Base-by-base conservation (phyloP, 2,329 filamentous ascomycete species). In the Colletotrichum spaethianum region DNA sequence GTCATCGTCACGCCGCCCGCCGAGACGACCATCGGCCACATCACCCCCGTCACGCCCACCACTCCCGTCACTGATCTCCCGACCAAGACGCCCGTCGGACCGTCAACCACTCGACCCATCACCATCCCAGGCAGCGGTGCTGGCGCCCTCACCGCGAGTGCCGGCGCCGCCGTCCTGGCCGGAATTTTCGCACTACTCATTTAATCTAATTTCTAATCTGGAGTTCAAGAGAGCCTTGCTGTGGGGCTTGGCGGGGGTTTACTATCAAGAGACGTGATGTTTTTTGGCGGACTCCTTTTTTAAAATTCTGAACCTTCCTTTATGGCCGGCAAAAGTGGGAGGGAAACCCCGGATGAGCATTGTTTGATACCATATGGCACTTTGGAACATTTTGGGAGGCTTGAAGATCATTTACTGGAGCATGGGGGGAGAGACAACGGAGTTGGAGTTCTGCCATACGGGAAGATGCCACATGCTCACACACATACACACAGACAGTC, bases 141-240 rank as follows among this genome's bases (percentile, higher is more conserved):
- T 57, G 79, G 77, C 69, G 82, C 80, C 75, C 72, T 78, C 42
- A 78, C 78, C 46, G 76, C 80, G 36, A 81, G 80, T 63, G 63
- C 82, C 31, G 82, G 81, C 33, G 81, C 82, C 66, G 77, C 85
- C 52, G 75, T 83, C 57, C 67, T 83, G 40, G 84, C 80, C 52
- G 84, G 81, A 69, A 70, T 83, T 46, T 82, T 80, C 61, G 82
- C 80, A 28, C 64, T 86, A 3, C 53, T 73, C 33, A 20, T 72
- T 36, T 74, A 62, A 62, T 60, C 28, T 42, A 42, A 28, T 20
- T 31, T 20, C 5, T 38, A 16, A 31, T 38, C 12, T 5, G 31
- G 12, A 18, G 48, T 12, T 23, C 3, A 23, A 14, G 4, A 11
- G 66, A 23, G 48, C 14, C 46, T 11, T 26, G 38, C 4, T 1